Percentiles rank a stretch among this genome's conserved stretches.
These are phyloP conservation scores for Tephrocybe sp. DNA, from an alignment of 768 basidiomycete species.

Conservation along the genomic window DNA sequence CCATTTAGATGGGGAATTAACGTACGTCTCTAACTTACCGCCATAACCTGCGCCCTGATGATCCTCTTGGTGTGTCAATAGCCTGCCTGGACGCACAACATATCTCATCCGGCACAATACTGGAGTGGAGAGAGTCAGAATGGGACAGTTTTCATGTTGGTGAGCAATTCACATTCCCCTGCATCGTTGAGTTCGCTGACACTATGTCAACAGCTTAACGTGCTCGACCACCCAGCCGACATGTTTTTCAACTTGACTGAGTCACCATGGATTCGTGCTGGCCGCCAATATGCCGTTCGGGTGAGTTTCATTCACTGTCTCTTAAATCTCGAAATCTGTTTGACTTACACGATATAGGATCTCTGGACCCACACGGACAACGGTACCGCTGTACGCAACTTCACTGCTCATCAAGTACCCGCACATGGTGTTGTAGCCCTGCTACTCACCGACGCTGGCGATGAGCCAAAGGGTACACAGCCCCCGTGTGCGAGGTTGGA, in stretches of 20 bases:
- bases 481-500: conserved; percentile 57
- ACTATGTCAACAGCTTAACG: conserved; percentile 46
- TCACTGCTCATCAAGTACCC: conserved; percentile 53
- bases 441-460: conserved; percentile 60
- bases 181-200: background rate
- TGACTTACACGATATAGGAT: conserved; percentile 41
- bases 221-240: conserved; percentile 46
- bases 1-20: conserved; percentile 72
- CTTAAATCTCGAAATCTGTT: background rate
- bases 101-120: conserved; percentile 56
- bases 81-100: conserved; percentile 38
- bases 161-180: conserved; percentile 23
- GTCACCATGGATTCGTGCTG: conserved; percentile 65
- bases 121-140: conserved; percentile 63
- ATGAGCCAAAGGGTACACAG: conserved; percentile 57
- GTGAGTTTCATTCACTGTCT: conserved; percentile 31
- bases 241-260: conserved; percentile 63
- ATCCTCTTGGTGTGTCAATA: too few relatives aligned
- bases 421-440: conserved; percentile 70
- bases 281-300: conserved; percentile 58
- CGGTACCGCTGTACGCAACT: conserved; percentile 61
- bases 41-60: too few relatives aligned
- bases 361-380: conserved; percentile 74
- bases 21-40: conserved; percentile 29
- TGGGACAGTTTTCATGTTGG: conserved; percentile 66